A percentile compares a stretch with the other conserved stretches of the same genome.
These are phyloP conservation scores for Hypomyces perniciosus DNA, from an alignment of 2,329 filamentous ascomycete species.

Conservation along the genomic window DNA sequence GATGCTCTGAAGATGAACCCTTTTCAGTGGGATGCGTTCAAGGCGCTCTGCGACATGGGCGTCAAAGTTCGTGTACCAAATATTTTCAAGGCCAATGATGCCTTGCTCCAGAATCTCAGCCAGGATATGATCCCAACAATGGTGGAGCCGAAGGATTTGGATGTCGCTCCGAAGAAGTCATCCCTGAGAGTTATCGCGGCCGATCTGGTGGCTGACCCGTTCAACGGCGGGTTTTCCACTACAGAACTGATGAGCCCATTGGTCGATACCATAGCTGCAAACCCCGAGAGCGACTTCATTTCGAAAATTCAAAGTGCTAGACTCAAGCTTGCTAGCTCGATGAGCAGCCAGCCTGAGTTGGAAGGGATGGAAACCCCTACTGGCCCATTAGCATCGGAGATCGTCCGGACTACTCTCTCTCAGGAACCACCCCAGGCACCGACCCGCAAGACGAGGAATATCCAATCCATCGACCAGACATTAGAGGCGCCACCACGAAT, in stretches of 20 bases:
- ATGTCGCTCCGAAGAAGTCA: constrained; percentile 37
- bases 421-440: constrained; percentile 49
- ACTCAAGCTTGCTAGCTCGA: constrained; percentile 37
- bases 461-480: constrained; percentile 45
- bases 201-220: constrained; percentile 43
- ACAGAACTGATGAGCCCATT: constrained; percentile 34
- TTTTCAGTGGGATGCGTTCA: constrained; percentile 97
- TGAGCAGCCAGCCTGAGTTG: constrained; percentile 32
- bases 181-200: constrained; percentile 32
- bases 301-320: constrained; percentile 49
- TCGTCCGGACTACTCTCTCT: constrained; percentile 19
- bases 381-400: constrained; percentile 18
- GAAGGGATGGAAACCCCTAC: constrained; percentile 60
- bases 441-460: constrained; percentile 46
- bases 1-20: constrained; percentile 85
- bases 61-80: constrained; percentile 75
- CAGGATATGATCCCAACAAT: constrained; percentile 20
- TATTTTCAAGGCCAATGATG: constrained; percentile 70
- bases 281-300: constrained; percentile 49
- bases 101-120: constrained; percentile 44
- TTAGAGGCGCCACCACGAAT: constrained; percentile 59
- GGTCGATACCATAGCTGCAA: constrained; percentile 34
- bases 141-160: constrained; percentile 30
- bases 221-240: constrained; percentile 39
- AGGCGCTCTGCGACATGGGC: constrained; percentile 79